Base-by-base conservation (phyloP, 352 stramenopile genomes). In the Phytophthora sp. region DNA sequence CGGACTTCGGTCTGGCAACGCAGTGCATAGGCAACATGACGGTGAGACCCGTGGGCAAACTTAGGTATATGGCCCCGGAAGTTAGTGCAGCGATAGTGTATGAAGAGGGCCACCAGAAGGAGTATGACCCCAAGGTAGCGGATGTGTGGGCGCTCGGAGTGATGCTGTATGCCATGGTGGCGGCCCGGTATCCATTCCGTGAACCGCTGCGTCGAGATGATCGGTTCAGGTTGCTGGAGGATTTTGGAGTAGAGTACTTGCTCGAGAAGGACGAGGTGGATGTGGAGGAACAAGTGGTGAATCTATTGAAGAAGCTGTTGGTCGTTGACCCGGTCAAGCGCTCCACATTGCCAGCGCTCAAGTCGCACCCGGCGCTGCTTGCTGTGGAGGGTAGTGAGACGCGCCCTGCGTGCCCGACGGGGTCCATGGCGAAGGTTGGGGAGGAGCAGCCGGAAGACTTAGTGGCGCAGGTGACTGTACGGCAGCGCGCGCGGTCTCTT, bases 91-190 rank as follows among this genome's bases (percentile, higher is more conserved):
- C 56, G 2, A n/a, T 70, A 15, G 55, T 54, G 38, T 61, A 70
- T 55, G 63, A 74, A 47, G 63, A 69, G 1, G 59, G 39, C 7
- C 51, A 56, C 18, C 18, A 44, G 23, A 61, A 56, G 7, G 58
- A 71, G 46, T 93, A 93, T 55, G 79, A 93, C 59, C 81, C 85
- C 5, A 80, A 80, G 63, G 58, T 58, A 35, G 82, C 81, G 4
- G 87, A 95, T 55, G 74, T 93, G 8, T 95, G 87, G 87, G 88
- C 87, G 18, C 79, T 95, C 12, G 87, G 87, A 12, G 84, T 95
- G 57, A 91, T 95, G 63, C 66, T 95, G 16, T 82, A 92, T 65
- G 76, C 84, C 31, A 87, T 95, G 60, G 45, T 94, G 31, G 82
- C 79, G 0, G 82, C 79, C 0, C 71, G 77, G 33, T 91, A 91